Evolutionary conservation across 2,329 filamentous ascomycete species (phyloP).

Genomic region (Aspergillus floridensis): DNA sequence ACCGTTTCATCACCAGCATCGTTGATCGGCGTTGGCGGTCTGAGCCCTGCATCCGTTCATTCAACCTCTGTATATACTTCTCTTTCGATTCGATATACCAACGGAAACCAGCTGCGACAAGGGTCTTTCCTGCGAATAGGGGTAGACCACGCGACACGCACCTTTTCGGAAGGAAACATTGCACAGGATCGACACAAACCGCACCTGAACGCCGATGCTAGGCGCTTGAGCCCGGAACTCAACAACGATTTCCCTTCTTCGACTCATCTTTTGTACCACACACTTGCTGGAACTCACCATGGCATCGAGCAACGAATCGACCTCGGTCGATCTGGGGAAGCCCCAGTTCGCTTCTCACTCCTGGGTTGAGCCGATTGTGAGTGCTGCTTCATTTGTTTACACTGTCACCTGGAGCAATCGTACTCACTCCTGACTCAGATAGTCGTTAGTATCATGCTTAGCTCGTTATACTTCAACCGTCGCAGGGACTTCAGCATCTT

Average conservation of each 20-base stretch:
- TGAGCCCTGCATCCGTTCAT: background rate
- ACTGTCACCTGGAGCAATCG: background rate
- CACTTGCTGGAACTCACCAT: background rate
- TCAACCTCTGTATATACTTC: background rate
- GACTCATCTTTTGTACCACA: background rate
- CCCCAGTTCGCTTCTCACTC: slow-evolving; percentile 36
- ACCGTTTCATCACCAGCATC: background rate
- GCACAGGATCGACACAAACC: background rate
- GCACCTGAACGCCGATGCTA: background rate
- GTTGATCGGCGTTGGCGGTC: background rate
- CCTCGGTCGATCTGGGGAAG: slow-evolving; percentile 29
- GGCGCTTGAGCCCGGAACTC: background rate
- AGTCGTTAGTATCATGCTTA: slow-evolving; percentile 51
- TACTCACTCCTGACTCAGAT: slow-evolving; percentile 37
- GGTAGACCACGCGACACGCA: slow-evolving; percentile 1
- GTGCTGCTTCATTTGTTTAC: slow-evolving; percentile 9
- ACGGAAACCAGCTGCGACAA: background rate
- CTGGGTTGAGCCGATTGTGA: slow-evolving; percentile 37
- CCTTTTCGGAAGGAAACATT: background rate
- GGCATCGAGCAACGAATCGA: background rate
- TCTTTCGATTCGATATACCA: background rate
- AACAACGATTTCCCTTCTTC: background rate
- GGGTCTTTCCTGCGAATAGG: background rate
- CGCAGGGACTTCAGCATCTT: slow-evolving; percentile 47
- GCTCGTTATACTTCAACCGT: slow-evolving; percentile 50